Percentiles rank a stretch among this genome's conserved stretches.
Evolutionary conservation across 2,329 filamentous ascomycete genomes (phyloP).

Genomic region (Botrytis elliptica): DNA sequence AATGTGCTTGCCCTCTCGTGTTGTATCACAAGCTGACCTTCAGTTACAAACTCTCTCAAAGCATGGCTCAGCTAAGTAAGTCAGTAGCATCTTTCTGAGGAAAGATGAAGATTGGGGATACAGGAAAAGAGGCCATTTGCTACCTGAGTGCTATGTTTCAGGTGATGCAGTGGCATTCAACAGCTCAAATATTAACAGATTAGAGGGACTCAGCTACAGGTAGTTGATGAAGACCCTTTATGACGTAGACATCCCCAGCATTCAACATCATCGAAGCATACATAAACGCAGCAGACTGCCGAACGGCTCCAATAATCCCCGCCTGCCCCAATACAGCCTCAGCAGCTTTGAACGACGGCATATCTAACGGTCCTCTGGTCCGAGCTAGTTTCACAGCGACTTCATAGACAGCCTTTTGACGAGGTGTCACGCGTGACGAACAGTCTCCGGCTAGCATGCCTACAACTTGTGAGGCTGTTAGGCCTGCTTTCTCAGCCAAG

Average conservation of each 20-base stretch:
- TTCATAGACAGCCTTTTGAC: neutral
- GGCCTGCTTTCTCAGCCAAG: conserved; percentile 7
- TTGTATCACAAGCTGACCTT: too few relatives aligned
- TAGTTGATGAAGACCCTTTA: too few relatives aligned
- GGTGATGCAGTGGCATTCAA: too few relatives aligned
- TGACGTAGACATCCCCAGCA: neutral
- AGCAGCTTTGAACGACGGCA: neutral
- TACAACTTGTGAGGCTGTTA: neutral
- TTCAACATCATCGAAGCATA: conserved; percentile 15
- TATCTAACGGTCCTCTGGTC: neutral
- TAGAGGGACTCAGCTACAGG: too few relatives aligned
- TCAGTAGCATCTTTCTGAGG: too few relatives aligned
- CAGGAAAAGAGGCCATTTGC: too few relatives aligned
- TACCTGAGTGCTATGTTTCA: too few relatives aligned
- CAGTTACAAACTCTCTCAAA: too few relatives aligned
- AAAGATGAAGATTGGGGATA: too few relatives aligned
- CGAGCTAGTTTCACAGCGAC: neutral
- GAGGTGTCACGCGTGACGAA: neutral
- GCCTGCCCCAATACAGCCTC: neutral
- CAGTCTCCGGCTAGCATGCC: neutral
- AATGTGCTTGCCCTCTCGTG: too few relatives aligned
- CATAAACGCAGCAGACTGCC: neutral
- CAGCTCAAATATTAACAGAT: too few relatives aligned
- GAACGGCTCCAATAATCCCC: neutral
- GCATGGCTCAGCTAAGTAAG: too few relatives aligned